Evolutionary conservation across 2,329 filamentous ascomycete species (phyloP), one percentile per base, ranked within the genome.

Genomic region (Fusarium hainanense): DNA sequence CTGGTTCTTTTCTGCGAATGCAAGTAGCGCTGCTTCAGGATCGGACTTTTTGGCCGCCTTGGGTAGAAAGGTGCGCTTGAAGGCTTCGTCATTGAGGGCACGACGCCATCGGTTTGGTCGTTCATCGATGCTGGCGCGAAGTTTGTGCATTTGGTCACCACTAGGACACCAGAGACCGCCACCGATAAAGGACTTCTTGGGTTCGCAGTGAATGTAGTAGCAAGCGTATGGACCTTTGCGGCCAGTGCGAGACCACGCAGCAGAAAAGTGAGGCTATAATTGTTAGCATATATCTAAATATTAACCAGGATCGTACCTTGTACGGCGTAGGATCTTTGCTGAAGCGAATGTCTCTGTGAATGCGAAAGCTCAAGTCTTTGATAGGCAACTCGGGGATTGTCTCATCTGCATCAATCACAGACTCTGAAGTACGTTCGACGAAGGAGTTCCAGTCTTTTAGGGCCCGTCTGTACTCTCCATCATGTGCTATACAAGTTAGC

Each of bases 131-230:
- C 90, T 91, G 32, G 86, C 85, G 61, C 94, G 88, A 77, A 97
- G 82, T 67, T 85, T 85, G 37, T 86, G 86, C 16, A 96, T 82
- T n/a, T 89, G 84, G 7, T 83, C 81, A 3, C 88, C 86, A 54
- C 93, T 92, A 3, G 93, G 93, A 74, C 90, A 88, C 93, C 93
- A 97, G 18, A 97, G 82, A 2, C 94, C 94, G 48, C 93, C 93
- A 61, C 92, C 94, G 43, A 97, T 83, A 72, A 95, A 92, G 76
- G 89, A 91, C 52, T 86, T 82, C 4, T 83, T 84, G 13, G 94
- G 93, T 77, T 95, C 88, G 69, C 93, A 86, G 78, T 97, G 93
- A 21, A 97, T 82, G 80, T 97, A 97, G 81, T 97, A 97, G 76
- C 89, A 91, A 9, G 94, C 94, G 79, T 96, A 97, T 12, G 92